Conservation (phyloP, 2,329 filamentous ascomycete genomes). For the Trichoderma sp. region DNA sequence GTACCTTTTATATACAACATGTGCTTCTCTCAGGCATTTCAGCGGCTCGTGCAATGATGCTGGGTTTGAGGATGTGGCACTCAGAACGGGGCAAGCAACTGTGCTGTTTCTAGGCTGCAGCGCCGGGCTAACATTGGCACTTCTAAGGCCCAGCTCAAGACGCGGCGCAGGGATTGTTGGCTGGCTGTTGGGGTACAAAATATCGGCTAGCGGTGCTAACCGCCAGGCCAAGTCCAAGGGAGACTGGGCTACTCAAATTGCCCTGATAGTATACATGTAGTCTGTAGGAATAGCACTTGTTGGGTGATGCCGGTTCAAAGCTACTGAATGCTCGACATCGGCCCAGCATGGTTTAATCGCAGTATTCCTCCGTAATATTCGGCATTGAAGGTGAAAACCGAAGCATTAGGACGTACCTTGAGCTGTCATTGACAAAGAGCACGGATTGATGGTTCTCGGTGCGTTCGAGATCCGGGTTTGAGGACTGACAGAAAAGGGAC, state of each 20-base stretch:
- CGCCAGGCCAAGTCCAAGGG: not conserved
- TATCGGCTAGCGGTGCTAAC: slow-evolving; percentile 14
- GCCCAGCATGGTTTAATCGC: not conserved
- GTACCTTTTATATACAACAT: not conserved
- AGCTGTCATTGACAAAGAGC: not conserved
- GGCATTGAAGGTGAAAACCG: not conserved
- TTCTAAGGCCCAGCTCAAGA: slow-evolving; percentile 9
- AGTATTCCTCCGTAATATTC: not conserved
- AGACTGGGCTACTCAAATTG: slow-evolving; percentile 2
- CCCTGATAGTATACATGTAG: not conserved
- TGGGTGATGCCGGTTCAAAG: slow-evolving; percentile 6
- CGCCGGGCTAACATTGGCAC: slow-evolving; percentile 10
- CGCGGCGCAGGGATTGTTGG: slow-evolving; percentile 20
- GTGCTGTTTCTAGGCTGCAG: not conserved
- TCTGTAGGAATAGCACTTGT: not conserved
- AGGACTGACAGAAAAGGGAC: not conserved
- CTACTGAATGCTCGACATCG: not conserved
- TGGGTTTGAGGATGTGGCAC: slow-evolving; percentile 15
- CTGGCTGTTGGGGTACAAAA: slow-evolving; percentile 12
- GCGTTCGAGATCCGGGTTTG: slow-evolving; percentile 3
- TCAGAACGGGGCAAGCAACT: not conserved
- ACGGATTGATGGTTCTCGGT: not conserved
- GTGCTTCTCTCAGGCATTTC: not conserved
- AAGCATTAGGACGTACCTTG: not conserved
- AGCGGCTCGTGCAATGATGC: slow-evolving; percentile 1